Percentiles rank a stretch among this genome's conserved stretches.
These are phyloP conservation scores for Dipteronia dyeriana DNA, from an alignment of 345 rosid species.

Conservation along the genomic window DNA sequence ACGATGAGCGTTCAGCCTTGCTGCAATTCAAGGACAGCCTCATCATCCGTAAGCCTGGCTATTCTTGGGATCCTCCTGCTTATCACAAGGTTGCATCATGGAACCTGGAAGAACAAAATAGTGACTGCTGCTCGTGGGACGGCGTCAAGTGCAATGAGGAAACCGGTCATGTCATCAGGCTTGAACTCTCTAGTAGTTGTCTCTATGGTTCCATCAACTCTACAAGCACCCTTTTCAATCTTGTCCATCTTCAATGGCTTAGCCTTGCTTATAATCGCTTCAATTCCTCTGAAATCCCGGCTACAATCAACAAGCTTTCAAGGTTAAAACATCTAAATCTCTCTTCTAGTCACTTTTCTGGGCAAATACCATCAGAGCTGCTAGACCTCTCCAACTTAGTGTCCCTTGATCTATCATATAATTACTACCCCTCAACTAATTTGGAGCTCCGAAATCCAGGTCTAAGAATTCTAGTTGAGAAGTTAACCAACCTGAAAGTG, in stretches of 20 bases:
- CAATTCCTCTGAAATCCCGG: background rate
- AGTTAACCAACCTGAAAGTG: conserved; percentile 14
- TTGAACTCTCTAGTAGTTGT: background rate
- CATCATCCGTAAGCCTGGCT: no score
- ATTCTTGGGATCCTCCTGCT: no score
- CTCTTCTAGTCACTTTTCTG: background rate
- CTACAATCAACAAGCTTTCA: background rate
- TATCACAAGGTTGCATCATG: no score
- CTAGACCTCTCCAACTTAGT: background rate
- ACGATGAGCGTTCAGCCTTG: no score
- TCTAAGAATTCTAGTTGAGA: background rate
- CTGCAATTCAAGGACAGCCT: no score
- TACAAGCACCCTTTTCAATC: background rate
- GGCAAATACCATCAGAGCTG: background rate
- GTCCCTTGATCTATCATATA: conserved; percentile 17
- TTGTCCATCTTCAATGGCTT: conserved; percentile 13
- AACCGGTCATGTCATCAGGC: background rate
- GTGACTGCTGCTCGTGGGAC: conserved; percentile 3
- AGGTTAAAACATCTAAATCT: background rate
- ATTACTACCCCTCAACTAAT: background rate
- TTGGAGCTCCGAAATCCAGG: conserved; percentile 8
- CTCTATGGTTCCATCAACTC: conserved; percentile 9
- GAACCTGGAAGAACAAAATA: no score
- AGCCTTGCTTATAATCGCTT: background rate
- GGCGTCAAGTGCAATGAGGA: background rate